phyloP scores from a whole-genome alignment of 345 rosid species.

The Hirschfeldia incana region DNA sequence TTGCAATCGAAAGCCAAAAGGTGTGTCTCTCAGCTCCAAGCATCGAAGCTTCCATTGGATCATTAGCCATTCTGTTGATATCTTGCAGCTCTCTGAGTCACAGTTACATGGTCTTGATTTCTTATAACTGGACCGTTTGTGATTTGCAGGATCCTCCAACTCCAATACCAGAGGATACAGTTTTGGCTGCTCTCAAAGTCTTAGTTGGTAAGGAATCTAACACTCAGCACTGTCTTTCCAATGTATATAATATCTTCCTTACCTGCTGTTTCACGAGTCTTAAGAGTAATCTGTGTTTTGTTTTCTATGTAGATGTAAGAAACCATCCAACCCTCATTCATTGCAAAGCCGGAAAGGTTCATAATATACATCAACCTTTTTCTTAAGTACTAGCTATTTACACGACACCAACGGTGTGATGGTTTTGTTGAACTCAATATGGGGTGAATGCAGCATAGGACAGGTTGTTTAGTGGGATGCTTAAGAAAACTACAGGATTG shows the following conservation, averaged over 20 bases:
- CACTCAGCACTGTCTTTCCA: neutral
- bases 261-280: neutral
- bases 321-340: constrained; percentile 90
- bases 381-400: neutral
- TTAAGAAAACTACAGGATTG: constrained; percentile 77
- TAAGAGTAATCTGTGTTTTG: neutral
- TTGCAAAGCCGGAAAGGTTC: constrained; percentile 90
- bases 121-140: neutral
- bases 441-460: constrained; percentile 67
- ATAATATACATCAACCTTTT: neutral
- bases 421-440: constrained; percentile 3
- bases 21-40: constrained; percentile 25
- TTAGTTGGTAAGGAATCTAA: constrained; percentile 57
- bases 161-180: constrained; percentile 52
- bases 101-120: neutral
- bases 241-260: neutral
- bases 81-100: too few relatives aligned
- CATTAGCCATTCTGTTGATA: neutral
- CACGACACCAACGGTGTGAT: constrained; percentile 10
- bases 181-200: constrained; percentile 67
- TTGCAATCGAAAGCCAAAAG: constrained; percentile 78
- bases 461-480: constrained; percentile 87
- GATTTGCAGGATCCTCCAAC: constrained; percentile 55
- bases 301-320: constrained; percentile 63
- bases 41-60: neutral